Evolutionary conservation across 2,329 filamentous ascomycete species (phyloP).

Genomic region (Talaromyces sp.): DNA sequence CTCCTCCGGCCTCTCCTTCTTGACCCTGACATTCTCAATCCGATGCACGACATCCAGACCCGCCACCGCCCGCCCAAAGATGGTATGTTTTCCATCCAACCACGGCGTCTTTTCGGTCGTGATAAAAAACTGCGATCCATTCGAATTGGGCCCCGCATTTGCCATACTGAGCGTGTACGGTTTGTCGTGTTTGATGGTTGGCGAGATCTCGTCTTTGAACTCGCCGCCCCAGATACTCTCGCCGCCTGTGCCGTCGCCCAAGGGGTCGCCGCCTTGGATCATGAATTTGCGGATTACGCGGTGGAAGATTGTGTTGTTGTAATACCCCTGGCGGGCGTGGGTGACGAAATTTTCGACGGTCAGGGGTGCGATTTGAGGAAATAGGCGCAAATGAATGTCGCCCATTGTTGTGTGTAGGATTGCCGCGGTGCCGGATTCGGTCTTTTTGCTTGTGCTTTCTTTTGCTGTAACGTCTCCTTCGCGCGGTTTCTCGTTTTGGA

Average conservation of each 20-base stretch:
- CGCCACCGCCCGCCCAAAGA: slow-evolving; percentile 86
- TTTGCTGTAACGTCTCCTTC: slow-evolving; percentile 47
- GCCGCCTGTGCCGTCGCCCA: slow-evolving; percentile 84
- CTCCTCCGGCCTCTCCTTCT: slow-evolving; percentile 90
- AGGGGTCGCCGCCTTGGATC: slow-evolving; percentile 81
- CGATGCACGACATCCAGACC: slow-evolving; percentile 92
- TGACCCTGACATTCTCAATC: slow-evolving; percentile 86
- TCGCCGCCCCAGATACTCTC: slow-evolving; percentile 91
- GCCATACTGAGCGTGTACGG: slow-evolving; percentile 97
- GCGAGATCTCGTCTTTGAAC: slow-evolving; percentile 91
- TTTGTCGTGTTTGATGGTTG: slow-evolving; percentile 79
- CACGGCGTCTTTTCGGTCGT: slow-evolving; percentile 96
- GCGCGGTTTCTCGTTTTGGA: slow-evolving; percentile 90
- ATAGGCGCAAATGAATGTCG: slow-evolving; percentile 89
- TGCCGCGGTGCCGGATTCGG: slow-evolving; percentile 72
- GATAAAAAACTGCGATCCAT: slow-evolving; percentile 97
- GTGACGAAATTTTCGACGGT: slow-evolving; percentile 97
- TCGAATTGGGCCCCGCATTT: slow-evolving; percentile 91
- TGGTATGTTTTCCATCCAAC: slow-evolving; percentile 93
- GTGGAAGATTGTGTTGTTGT: slow-evolving; percentile 97
- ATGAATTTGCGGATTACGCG: slow-evolving; percentile 97
- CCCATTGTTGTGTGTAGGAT: slow-evolving; percentile 89
- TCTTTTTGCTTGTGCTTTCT: slow-evolving; percentile 52
- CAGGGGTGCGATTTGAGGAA: slow-evolving; percentile 87
- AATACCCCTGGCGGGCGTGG: slow-evolving; percentile 84